Evolutionary conservation across 805 yeast species (phyloP).

Genomic region (Clavispora phyllophila): DNA sequence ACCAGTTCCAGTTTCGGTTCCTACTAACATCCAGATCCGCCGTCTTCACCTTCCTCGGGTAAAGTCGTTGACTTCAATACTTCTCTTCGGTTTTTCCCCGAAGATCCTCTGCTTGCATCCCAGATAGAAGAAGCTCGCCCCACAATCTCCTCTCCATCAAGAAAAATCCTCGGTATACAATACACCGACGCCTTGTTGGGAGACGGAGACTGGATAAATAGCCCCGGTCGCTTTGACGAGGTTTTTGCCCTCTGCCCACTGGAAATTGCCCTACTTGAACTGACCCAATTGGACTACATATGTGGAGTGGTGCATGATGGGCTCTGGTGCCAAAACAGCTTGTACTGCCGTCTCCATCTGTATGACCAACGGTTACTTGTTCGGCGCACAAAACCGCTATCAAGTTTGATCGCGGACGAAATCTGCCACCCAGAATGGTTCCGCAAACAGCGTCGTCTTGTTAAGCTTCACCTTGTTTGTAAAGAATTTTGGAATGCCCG

Average conservation of each 20-base stretch:
- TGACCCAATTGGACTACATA: constrained; percentile 11
- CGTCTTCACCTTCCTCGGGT: neutral
- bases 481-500: constrained; percentile 10
- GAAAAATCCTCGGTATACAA: neutral
- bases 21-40: neutral
- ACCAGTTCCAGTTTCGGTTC: neutral
- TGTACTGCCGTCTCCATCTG: constrained; percentile 12
- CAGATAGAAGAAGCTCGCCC: neutral
- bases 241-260: constrained; percentile 9
- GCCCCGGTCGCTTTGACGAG: constrained; percentile 6
- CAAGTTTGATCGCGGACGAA: constrained; percentile 10
- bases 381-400: constrained; percentile 8
- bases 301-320: constrained; percentile 13
- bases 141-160: neutral
- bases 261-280: constrained; percentile 10
- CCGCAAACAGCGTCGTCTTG: constrained; percentile 8
- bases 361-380: constrained; percentile 9
- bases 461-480: constrained; percentile 9
- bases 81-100: neutral
- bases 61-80: neutral
- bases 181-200: neutral
- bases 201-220: neutral
- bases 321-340: constrained; percentile 5
- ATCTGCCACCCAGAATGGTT: constrained; percentile 7
- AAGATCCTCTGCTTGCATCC: neutral